These are phyloP conservation scores for Macadamia integrifolia DNA, from an alignment of 164 flowering plant species.

Conservation along the genomic window DNA sequence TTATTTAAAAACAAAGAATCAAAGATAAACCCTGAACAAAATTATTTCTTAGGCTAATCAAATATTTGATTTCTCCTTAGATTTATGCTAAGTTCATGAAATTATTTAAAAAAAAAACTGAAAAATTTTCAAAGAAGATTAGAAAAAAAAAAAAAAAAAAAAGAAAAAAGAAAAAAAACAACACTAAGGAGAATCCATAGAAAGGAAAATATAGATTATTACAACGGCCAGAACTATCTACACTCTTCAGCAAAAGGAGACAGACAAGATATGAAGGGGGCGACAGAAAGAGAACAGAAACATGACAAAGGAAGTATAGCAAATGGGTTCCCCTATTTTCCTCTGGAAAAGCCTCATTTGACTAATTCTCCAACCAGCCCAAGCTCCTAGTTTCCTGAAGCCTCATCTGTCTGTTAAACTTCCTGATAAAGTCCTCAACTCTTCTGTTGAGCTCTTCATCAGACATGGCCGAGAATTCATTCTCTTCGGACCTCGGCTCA, in stretches of 20 bases:
- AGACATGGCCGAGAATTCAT: slow-evolving; percentile 40
- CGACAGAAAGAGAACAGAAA: neutral
- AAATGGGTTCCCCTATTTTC: neutral
- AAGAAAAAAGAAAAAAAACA: no score
- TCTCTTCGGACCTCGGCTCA: slow-evolving; percentile 8
- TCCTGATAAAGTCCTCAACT: slow-evolving; percentile 59
- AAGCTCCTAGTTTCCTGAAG: slow-evolving; percentile 31
- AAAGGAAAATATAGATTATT: neutral
- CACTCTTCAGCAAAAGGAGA: neutral
- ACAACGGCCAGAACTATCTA: neutral
- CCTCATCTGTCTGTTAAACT: slow-evolving; percentile 46
- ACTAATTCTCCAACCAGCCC: neutral
- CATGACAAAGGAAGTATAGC: neutral
- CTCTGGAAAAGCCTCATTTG: neutral
- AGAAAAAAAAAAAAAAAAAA: no score
- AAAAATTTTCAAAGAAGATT: no score
- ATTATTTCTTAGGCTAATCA: no score
- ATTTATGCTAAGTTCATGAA: no score
- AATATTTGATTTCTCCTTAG: no score
- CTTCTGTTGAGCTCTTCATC: slow-evolving; percentile 55
- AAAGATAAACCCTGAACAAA: no score
- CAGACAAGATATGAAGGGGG: neutral
- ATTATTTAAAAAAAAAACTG: no score
- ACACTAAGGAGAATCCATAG: neutral
- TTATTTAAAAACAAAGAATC: no score